Base-by-base conservation (phyloP, 257 asterid genomes). In the Petrea volubilis region DNA sequence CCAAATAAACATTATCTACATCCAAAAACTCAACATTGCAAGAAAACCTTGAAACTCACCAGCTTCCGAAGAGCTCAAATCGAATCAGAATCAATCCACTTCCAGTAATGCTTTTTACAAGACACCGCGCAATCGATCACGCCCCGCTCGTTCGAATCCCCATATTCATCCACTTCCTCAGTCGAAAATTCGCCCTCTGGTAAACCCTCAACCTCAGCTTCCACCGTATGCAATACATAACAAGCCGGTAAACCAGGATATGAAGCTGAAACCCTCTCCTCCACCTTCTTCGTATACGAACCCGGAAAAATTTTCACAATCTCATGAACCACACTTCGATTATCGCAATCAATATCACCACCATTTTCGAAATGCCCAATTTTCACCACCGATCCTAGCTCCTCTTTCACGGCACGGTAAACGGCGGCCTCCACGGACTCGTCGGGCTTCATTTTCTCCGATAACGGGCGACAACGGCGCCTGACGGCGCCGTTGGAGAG, bases 191-290 rank as follows among this genome's bases (percentile, higher is more conserved):
- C 97, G 8, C 78, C 83, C 6, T 83, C 94, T 8, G 99, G 99
- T 74, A 95, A 73, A 6, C 97, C 96, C 50, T 75, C 95, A 68
- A 95, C 92, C 60, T 80, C 77, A 0, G 95, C 98, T 53, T 86
- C 91, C 58, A 95, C 93, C 10, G 89, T 88, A 57, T 95, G 98
- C 77, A 95, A 67, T 5, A 95, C 86, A 70, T 92, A 95, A 41
- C 90, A 78, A 75, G 98, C 99, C 4, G 98, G 98, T 77, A 95
- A 78, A 25, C 99, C 99, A 4, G 99, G 99, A 61, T 95, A 95
- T 15, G 99, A 95, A 0, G 74, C 84, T 0, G 98, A 95, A 47
- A 59, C 81, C 60, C 90, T 68, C 76, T 92, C 98, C 79, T 92
- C 99, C 80, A 90, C 90, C 81, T 80, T 95, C 79, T 83, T 90